Evolutionary conservation across 805 yeast genomes (phyloP), one percentile per base, ranked within the genome.

Genomic region (Hanseniaspora occidentalis): DNA sequence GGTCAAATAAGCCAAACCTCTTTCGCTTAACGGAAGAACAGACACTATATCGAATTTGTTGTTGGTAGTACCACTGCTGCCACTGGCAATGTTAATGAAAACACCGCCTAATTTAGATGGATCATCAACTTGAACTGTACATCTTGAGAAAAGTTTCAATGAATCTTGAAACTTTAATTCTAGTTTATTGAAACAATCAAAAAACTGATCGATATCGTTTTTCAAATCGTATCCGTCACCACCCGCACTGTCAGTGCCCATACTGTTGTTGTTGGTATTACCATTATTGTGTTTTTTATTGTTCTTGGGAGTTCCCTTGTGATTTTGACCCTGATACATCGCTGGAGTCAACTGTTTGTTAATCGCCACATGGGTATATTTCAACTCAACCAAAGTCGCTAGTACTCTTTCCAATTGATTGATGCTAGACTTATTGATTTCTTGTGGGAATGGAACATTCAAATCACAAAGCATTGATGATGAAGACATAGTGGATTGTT

Each of bases 1-100:
- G 17, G 86, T 76, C 2, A 92, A 79, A 38, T 80, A 62, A 37
- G 81, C 77, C 13, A 92, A 64, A 4, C 86, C 83, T 54, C 77
- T 79, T 54, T 92, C 98, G 38, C 79, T 73, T 18, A 66, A 50
- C 1, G 98, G 98, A 47, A 77, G 72, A 1, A 89, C 78, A 0
- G 96, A 84, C 6, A 92, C 67, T 2, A 92, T 58, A 56, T 92
- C 97, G 54, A 81, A 92, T 9, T 64, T 56, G 40, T 58, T 61
- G 60, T 62, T 33, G 3, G 13, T 11, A 33, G 10, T 17, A 9
- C 38, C 29, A 5, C 37, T 39, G 22, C 38, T 42, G 9, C 41
- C 39, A 20, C 41, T 31, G 27, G 38, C 38, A 4, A 38, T 22
- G 13, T 29, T 38, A 6, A 42, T 38, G 16, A 38, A 42, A 3